Evolutionary conservation across 805 yeast genomes (phyloP).

Genomic region (Isabelozyma gotoi): DNA sequence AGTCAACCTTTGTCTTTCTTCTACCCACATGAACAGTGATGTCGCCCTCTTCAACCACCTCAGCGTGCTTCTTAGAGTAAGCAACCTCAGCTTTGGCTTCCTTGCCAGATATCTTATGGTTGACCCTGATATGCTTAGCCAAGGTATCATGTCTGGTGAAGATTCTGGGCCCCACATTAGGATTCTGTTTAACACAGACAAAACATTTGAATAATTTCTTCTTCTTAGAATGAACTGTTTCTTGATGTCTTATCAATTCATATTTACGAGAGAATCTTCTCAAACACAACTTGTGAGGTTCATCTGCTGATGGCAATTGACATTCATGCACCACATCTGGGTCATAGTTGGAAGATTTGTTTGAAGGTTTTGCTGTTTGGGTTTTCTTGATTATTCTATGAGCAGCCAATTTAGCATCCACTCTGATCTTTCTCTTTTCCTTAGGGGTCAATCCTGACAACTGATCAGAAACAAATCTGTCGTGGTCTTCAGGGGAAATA

Average conservation of each 20-base stretch:
- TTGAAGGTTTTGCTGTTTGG: conserved; percentile 18
- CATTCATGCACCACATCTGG: conserved; percentile 49
- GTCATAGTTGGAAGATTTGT: conserved; percentile 43
- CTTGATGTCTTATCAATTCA: conserved; percentile 92
- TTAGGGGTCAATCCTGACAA: conserved; percentile 13
- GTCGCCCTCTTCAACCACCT: conserved; percentile 48
- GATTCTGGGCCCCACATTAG: conserved; percentile 61
- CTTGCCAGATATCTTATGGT: conserved; percentile 45
- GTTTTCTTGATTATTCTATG: conserved; percentile 29
- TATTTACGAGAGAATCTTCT: conserved; percentile 62
- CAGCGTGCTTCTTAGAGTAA: conserved; percentile 45
- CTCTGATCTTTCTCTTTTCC: conserved; percentile 17
- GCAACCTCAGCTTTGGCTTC: conserved; percentile 50
- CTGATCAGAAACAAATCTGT: conserved; percentile 18
- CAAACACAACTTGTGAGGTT: conserved; percentile 37
- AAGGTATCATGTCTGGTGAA: conserved; percentile 94
- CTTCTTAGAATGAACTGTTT: conserved; percentile 89
- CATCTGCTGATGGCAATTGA: conserved; percentile 45
- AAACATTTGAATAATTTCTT: conserved; percentile 84
- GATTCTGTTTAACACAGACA: conserved; percentile 74
- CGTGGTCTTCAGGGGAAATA: conserved; percentile 20
- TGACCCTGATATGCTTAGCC: conserved; percentile 74
- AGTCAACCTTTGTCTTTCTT: conserved; percentile 45
- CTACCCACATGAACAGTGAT: conserved; percentile 47
- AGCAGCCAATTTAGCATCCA: conserved; percentile 24